Conservation (phyloP, 257 asterid species). For the Nicotiana paniculata region DNA sequence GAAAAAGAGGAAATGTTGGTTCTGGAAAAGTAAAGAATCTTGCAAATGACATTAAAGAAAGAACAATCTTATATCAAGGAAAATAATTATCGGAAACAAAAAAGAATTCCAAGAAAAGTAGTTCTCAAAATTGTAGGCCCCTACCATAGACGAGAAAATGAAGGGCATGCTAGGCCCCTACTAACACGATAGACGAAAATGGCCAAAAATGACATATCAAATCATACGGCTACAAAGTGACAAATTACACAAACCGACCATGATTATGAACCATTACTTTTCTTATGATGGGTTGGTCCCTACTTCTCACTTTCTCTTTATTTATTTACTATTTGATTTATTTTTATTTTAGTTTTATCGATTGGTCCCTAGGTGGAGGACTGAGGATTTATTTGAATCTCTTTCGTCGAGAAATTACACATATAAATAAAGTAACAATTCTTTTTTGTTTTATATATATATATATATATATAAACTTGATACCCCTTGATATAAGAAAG, state of each 20-base stretch:
- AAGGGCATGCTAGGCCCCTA: background rate
- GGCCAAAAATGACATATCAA: conserved; percentile 5
- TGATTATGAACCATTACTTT: conserved; percentile 1
- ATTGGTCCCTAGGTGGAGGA: too few species aligned
- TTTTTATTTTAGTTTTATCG: too few species aligned
- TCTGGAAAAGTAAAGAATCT: too few species aligned
- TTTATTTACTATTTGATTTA: too few species aligned
- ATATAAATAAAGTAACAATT: too few species aligned
- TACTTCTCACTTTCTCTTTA: too few species aligned
- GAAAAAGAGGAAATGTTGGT: background rate
- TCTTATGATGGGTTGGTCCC: background rate
- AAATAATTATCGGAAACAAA: background rate
- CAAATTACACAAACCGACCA: conserved; percentile 39
- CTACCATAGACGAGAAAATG: background rate
- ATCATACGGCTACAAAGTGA: conserved; percentile 11
- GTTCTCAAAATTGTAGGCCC: background rate
- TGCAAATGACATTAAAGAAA: background rate
- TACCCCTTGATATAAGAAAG: too few species aligned
- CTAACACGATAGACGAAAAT: background rate
- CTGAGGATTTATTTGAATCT: too few species aligned
- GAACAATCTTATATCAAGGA: background rate
- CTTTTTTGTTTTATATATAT: too few species aligned
- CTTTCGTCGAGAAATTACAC: too few species aligned
- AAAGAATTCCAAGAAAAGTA: background rate
- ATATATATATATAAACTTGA: too few species aligned